These are phyloP conservation scores for Dichotomopilus funicola DNA, from an alignment of 2,329 filamentous ascomycete genomes.

Conservation along the genomic window DNA sequence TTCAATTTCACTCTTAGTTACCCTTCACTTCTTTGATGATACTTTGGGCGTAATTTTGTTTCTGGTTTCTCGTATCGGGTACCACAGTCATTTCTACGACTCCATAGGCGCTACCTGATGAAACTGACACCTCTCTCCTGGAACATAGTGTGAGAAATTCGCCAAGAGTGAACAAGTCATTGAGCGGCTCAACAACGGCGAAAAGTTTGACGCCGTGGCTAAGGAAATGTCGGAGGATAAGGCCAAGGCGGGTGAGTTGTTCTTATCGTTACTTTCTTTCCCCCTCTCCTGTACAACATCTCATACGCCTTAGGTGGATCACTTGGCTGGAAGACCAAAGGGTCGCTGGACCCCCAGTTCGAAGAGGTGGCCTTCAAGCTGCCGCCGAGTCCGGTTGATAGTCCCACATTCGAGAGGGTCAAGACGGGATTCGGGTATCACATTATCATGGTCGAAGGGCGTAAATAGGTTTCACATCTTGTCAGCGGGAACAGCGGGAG, in stretches of 20 bases:
- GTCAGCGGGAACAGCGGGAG: background rate
- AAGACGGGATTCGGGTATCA: slow-evolving; percentile 75
- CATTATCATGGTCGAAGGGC: slow-evolving; percentile 67
- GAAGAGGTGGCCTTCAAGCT: slow-evolving; percentile 66
- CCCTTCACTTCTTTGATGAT: too few relatives aligned
- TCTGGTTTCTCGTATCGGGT: too few relatives aligned
- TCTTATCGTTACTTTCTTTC: background rate
- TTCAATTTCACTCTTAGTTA: background rate
- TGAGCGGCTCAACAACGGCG: slow-evolving; percentile 57
- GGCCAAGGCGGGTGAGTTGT: slow-evolving; percentile 51
- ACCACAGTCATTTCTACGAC: too few relatives aligned
- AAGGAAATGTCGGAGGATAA: slow-evolving; percentile 71
- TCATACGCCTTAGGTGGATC: slow-evolving; percentile 49
- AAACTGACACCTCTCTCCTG: too few relatives aligned
- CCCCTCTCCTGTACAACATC: slow-evolving; percentile 2
- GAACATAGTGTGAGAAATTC: slow-evolving; percentile 73
- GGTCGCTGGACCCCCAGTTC: slow-evolving; percentile 60
- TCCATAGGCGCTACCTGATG: too few relatives aligned
- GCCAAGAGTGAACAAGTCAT: slow-evolving; percentile 71
- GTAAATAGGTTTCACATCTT: slow-evolving; percentile 34
- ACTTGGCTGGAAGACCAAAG: slow-evolving; percentile 67
- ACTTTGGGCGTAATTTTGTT: too few relatives aligned
- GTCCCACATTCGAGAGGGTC: slow-evolving; percentile 60
- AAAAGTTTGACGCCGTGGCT: slow-evolving; percentile 70
- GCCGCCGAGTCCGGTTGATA: slow-evolving; percentile 57